Evolutionary conservation across 1,284 basidiomycete genomes (phyloP).

Genomic region (Gastroboletus turbinatus): DNA sequence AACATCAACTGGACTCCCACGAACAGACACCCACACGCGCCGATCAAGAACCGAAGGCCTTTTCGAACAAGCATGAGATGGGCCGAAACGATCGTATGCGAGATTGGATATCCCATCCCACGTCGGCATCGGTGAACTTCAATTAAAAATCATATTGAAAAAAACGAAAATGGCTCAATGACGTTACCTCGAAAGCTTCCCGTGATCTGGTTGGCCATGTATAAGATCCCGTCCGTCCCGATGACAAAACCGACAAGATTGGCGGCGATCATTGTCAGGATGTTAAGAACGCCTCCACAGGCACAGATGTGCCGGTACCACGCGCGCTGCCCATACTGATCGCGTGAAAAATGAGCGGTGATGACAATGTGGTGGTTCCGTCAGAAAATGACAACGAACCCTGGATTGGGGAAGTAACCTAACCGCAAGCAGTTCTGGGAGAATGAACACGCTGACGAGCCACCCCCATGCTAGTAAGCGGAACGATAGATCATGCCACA

Average conservation of each 20-base stretch:
- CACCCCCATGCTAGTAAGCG: conserved; percentile 94
- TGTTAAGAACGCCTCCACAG: conserved; percentile 81
- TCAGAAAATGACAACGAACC: conserved; percentile 45
- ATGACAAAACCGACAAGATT: conserved; percentile 97
- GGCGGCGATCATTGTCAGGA: conserved; percentile 89
- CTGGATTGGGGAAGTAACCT: conserved; percentile 61
- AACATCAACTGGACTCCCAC: conserved; percentile 92
- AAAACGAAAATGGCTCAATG: background rate
- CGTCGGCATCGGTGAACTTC: background rate
- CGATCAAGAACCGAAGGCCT: conserved; percentile 67
- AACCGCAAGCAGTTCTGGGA: conserved; percentile 78
- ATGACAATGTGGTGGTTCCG: background rate
- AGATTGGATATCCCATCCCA: background rate
- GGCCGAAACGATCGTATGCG: background rate
- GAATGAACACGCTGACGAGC: conserved; percentile 88
- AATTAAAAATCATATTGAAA: background rate
- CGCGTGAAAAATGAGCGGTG: conserved; percentile 6
- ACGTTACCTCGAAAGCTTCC: conserved; percentile 63
- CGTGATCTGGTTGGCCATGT: conserved; percentile 68
- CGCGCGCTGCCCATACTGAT: conserved; percentile 59
- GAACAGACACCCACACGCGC: conserved; percentile 71
- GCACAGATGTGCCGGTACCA: conserved; percentile 93
- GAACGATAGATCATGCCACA: conserved; percentile 96
- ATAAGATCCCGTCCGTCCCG: conserved; percentile 79
- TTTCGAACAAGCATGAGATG: background rate